Conservation (phyloP, 192 early-diverging fungal genomes). For the Coemansia sp. region DNA sequence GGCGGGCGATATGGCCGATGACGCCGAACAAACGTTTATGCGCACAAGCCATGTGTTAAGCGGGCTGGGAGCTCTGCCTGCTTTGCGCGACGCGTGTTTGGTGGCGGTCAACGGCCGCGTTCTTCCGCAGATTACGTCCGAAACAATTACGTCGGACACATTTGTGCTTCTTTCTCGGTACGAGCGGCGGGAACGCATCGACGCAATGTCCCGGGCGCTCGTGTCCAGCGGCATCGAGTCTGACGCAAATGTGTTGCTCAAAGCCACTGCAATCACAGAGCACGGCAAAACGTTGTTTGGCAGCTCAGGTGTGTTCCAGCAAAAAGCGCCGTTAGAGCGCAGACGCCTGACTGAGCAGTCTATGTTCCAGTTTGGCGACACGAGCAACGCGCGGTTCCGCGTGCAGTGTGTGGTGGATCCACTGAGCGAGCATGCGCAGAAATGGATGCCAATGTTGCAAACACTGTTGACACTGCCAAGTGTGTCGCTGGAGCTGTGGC, state of each 20-base stretch:
- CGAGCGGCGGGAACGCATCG: constrained; percentile 60
- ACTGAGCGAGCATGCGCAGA: constrained; percentile 74
- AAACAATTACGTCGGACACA: constrained; percentile 56
- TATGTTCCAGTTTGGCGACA: constrained; percentile 11
- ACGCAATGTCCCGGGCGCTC: constrained; percentile 23
- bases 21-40: constrained; percentile 19
- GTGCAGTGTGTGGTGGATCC: constrained; percentile 73
- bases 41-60: constrained; percentile 7
- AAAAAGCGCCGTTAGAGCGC: constrained; percentile 5
- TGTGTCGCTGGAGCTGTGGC: constrained; percentile 65
- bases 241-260: constrained; percentile 13
- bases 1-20: constrained; percentile 13
- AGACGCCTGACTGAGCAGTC: not conserved
- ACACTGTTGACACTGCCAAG: constrained; percentile 62
- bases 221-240: not conserved
- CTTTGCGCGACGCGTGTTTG: constrained; percentile 14
- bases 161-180: constrained; percentile 60
- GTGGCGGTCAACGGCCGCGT: constrained; percentile 69
- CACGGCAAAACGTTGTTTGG: constrained; percentile 18
- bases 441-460: constrained; percentile 71
- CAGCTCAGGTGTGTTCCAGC: constrained; percentile 22
- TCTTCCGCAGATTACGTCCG: constrained; percentile 42
- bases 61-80: constrained; percentile 16
- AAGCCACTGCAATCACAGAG: constrained; percentile 23
- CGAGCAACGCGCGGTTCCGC: constrained; percentile 26